These are phyloP conservation scores for Corinectria fuckeliana DNA, from an alignment of 2,329 filamentous ascomycete species.

Conservation along the genomic window DNA sequence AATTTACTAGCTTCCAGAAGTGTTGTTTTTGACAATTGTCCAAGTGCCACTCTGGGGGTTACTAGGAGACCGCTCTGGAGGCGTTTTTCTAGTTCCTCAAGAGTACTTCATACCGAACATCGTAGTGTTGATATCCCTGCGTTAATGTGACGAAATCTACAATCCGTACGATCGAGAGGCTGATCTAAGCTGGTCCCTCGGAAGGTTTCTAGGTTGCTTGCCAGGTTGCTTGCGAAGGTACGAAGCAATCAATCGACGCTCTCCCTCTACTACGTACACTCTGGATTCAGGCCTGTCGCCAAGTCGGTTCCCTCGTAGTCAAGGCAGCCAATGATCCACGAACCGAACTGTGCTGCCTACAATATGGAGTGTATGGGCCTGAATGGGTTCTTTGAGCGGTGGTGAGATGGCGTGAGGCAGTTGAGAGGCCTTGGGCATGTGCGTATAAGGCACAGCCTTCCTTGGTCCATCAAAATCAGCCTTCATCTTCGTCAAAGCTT, in stretches of 20 bases:
- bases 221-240: background rate
- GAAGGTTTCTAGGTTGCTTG: background rate
- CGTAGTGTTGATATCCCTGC: background rate
- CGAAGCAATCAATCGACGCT: background rate
- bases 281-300: background rate
- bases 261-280: background rate
- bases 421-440: background rate
- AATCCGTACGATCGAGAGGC: background rate
- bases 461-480: constrained; percentile 40
- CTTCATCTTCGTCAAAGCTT: constrained; percentile 69
- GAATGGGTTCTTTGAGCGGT: background rate
- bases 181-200: background rate
- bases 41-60: constrained; percentile 1
- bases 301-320: background rate
- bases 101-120: background rate
- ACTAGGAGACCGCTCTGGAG: background rate
- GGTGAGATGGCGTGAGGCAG: constrained; percentile 10
- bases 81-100: background rate
- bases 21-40: constrained; percentile 33
- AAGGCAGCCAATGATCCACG: background rate
- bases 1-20: constrained; percentile 43
- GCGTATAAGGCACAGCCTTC: constrained; percentile 4
- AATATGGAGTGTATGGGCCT: background rate
- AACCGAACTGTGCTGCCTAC: background rate
- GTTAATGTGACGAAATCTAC: background rate